A percentile compares a stretch with the other conserved stretches of the same genome.
These are phyloP conservation scores for Allantophomopsis cytisporea DNA, from an alignment of 2,329 filamentous ascomycete species.

Conservation along the genomic window DNA sequence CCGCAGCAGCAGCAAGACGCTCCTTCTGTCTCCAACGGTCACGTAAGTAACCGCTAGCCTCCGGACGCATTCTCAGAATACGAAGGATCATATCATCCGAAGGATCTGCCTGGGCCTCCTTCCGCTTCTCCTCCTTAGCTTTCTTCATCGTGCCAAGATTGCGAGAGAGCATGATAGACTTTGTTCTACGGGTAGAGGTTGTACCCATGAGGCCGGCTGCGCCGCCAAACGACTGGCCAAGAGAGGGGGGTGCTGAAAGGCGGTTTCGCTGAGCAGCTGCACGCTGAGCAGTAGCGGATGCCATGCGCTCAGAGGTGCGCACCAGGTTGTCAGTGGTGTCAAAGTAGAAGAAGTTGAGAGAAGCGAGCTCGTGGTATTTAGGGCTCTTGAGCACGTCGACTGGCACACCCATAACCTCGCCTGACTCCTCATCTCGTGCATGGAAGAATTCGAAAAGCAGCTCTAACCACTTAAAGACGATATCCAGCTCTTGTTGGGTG, in stretches of 20 bases:
- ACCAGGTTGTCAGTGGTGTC: constrained; percentile 84
- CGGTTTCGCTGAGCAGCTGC: constrained; percentile 62
- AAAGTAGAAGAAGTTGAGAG: constrained; percentile 97
- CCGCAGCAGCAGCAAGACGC: constrained; percentile 75
- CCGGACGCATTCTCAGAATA: constrained; percentile 87
- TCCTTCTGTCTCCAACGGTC: constrained; percentile 91
- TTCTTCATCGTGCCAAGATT: constrained; percentile 95
- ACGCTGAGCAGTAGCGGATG: constrained; percentile 66
- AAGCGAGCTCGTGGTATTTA: constrained; percentile 96
- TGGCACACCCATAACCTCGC: constrained; percentile 78
- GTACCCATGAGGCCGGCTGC: constrained; percentile 50
- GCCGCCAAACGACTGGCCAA: constrained; percentile 37
- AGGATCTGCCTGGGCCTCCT: constrained; percentile 89
- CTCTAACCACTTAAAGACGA: constrained; percentile 90
- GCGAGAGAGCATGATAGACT: constrained; percentile 84
- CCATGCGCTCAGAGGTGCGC: constrained; percentile 93
- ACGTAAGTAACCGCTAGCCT: constrained; percentile 75
- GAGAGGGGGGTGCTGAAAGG: constrained; percentile 49
- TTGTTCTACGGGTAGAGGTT: constrained; percentile 50
- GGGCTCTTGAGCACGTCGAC: constrained; percentile 87
- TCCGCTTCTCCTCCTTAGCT: constrained; percentile 89
- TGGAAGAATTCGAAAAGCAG: constrained; percentile 92
- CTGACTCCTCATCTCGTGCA: constrained; percentile 70
- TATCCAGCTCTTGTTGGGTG: constrained; percentile 76
- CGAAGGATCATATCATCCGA: constrained; percentile 97